Conservation (phyloP, 2,329 filamentous ascomycete genomes). For the Alternaria gansuensis region DNA sequence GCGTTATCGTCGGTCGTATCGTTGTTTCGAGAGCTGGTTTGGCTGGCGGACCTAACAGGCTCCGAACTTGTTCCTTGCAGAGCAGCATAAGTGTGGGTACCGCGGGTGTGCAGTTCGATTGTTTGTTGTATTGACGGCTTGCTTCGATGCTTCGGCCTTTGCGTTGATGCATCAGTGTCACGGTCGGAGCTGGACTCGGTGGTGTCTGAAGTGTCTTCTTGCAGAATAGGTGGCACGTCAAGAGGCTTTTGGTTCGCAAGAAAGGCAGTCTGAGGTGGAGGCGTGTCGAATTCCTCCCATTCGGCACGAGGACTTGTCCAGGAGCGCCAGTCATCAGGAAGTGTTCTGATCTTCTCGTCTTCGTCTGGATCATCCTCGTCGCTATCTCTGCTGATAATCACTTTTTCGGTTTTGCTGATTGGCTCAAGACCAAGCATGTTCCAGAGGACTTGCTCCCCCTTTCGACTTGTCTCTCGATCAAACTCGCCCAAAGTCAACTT, state of each 20-base stretch:
- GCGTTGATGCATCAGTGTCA: constrained; percentile 9
- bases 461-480: constrained; percentile 57
- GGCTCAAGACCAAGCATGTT: constrained; percentile 50
- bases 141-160: neutral
- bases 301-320: constrained; percentile 57
- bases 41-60: neutral
- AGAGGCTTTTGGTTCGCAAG: constrained; percentile 29
- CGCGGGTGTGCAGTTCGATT: constrained; percentile 31
- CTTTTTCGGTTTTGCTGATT: constrained; percentile 24
- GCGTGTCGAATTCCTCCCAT: constrained; percentile 57
- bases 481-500: constrained; percentile 51
- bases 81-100: constrained; percentile 38
- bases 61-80: constrained; percentile 23
- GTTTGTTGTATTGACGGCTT: constrained; percentile 12
- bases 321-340: constrained; percentile 60
- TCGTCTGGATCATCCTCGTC: constrained; percentile 12
- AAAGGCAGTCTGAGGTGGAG: constrained; percentile 25
- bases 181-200: constrained; percentile 2
- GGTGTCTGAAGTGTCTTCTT: neutral
- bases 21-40: constrained; percentile 8
- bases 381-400: constrained; percentile 39
- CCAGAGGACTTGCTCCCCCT: constrained; percentile 60
- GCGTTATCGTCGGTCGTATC: constrained; percentile 4
- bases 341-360: constrained; percentile 43
- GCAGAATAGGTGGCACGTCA: neutral